Base-by-base conservation (phyloP, 1,139 yeast species). In the Insectozyma bohioensis region DNA sequence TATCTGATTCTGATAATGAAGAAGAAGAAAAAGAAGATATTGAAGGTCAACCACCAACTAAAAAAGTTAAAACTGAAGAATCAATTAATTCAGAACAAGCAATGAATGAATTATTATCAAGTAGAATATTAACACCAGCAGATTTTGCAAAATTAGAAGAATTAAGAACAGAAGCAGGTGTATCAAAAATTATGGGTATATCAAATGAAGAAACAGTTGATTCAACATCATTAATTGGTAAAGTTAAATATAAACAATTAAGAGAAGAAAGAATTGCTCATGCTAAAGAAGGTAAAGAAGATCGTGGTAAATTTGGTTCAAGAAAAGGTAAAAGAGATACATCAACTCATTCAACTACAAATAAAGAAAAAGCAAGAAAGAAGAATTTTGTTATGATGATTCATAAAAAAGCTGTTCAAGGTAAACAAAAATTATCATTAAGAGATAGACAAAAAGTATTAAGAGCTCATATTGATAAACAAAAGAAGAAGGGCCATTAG, bases 301-400 rank as follows among this genome's bases (percentile, higher is more conserved):
- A 81, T 41, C 78, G 97, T 56, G 95, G 85, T 37, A 82, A 82
- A 58, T 90, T 80, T 51, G 96, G 97, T 20, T 84, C 95, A 12
- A 78, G 81, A 56, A 84, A 79, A 65, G 95, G 95, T 49, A 80
- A 79, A 62, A 77, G 88, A 60, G 92, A 82, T 28, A 69, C 66
- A 41, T 75, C 81, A 21, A n/a, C n/a, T n/a, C 95, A 83, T 54
- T 85, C 96, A 26, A 90, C 97, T 12, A 94, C 99, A 11, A 92
- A 92, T 62, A 80, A 79, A 62, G 97, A 94, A 61, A 92, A 92
- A 78, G 95, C 90, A 13, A 77, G 97, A 59, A 87, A 87, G 88
- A 92, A 92, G 95, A 94, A 92, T 65, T 92, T 88, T 57, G 92
- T 94, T 56, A 92, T 92, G 99, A 85, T 85, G 90, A 85, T 92